Evolutionary conservation across 2,329 filamentous ascomycete species (phyloP).

Genomic region (Diaporthe citriasiana): DNA sequence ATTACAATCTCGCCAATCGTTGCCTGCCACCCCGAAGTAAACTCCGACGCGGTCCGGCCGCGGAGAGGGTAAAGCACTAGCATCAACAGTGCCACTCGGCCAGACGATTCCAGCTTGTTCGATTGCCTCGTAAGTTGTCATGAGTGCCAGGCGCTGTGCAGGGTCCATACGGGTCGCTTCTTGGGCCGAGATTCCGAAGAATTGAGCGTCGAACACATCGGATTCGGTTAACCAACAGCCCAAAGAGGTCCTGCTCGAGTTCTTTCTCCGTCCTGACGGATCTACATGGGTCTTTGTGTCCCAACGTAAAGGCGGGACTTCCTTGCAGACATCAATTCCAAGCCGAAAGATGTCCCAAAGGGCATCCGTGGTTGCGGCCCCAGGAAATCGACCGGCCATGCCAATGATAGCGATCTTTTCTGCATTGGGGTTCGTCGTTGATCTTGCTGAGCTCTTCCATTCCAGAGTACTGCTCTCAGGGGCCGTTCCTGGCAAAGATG

Average conservation of each 20-base stretch:
- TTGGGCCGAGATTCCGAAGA: conserved; percentile 38
- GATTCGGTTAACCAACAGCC: conserved; percentile 30
- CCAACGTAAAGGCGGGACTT: conserved; percentile 12
- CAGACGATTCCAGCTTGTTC: conserved; percentile 61
- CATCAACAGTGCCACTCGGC: background rate
- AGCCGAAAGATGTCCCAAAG: conserved; percentile 33
- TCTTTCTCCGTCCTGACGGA: conserved; percentile 41
- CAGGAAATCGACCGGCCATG: conserved; percentile 12
- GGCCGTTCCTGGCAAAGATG: background rate
- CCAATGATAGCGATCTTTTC: conserved; percentile 10
- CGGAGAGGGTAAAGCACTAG: conserved; percentile 41
- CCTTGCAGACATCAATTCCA: conserved; percentile 47
- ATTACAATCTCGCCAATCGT: conserved; percentile 68
- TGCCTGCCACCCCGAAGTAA: conserved; percentile 75
- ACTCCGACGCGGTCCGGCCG: conserved; percentile 68
- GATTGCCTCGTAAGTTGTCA: conserved; percentile 37
- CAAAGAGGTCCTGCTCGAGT: conserved; percentile 75
- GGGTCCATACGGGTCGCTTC: conserved; percentile 40
- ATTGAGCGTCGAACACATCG: conserved; percentile 36
- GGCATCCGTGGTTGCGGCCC: background rate
- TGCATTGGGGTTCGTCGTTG: background rate
- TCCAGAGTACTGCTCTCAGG: background rate
- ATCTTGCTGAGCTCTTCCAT: too few relatives aligned
- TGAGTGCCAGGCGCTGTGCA: conserved; percentile 20
- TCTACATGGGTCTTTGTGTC: conserved; percentile 45